These are phyloP conservation scores for Paraurostyla sp. DNA, from an alignment of 73 alveolate species.

Conservation along the genomic window DNA sequence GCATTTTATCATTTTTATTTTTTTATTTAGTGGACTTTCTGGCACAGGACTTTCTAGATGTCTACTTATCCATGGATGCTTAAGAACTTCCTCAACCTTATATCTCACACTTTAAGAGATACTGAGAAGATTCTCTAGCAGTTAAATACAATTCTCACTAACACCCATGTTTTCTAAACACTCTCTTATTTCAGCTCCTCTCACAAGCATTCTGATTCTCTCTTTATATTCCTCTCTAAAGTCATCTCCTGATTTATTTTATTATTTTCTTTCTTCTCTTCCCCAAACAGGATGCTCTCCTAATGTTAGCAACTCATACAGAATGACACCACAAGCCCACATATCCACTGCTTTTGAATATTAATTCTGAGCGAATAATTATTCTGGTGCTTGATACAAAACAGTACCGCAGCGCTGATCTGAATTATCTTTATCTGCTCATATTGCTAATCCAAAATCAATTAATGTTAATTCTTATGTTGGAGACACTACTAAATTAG, in stretches of 20 bases:
- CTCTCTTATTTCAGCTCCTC: background rate
- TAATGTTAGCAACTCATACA: background rate
- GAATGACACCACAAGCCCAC: slow-evolving; percentile 16
- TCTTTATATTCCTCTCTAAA: slow-evolving; percentile 15
- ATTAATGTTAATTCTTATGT: background rate
- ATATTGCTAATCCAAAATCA: slow-evolving; percentile 35
- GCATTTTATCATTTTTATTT: background rate
- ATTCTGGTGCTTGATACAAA: slow-evolving; percentile 37
- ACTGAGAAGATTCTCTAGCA: slow-evolving; percentile 9
- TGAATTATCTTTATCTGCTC: background rate
- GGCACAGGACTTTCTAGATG: background rate
- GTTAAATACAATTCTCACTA: background rate
- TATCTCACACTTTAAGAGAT: slow-evolving; percentile 35
- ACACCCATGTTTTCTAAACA: background rate
- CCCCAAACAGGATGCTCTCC: slow-evolving; percentile 18
- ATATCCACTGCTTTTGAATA: slow-evolving; percentile 38
- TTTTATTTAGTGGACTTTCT: slow-evolving; percentile 15
- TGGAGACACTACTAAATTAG: background rate
- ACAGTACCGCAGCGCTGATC: slow-evolving; percentile 25
- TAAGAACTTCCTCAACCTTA: background rate
- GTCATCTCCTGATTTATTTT: background rate
- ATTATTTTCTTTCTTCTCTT: background rate
- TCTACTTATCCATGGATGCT: slow-evolving; percentile 15
- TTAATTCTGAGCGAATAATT: slow-evolving; percentile 13
- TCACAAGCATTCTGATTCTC: background rate